Evolutionary conservation across 2,329 filamentous ascomycete species (phyloP), one percentile per base, ranked within the genome.

Genomic region (Leptographium radiaticola): DNA sequence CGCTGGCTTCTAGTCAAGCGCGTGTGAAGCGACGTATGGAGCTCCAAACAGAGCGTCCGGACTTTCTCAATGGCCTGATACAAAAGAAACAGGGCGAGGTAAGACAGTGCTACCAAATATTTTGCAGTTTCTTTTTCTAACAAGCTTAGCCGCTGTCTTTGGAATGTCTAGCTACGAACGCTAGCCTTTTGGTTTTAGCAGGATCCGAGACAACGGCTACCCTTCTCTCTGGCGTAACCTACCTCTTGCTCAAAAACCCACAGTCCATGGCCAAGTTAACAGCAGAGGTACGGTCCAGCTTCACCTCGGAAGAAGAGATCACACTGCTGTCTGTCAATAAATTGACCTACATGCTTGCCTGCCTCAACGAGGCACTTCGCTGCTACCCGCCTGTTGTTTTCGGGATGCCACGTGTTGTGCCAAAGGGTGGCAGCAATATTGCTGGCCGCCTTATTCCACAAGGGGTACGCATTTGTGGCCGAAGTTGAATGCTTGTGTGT

Each of bases 161-260:
- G 15, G 16, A 16, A 1, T 42, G 16, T 42, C 47, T 49, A 2
- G n/a, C 36, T 9, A 40, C 33, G 34, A 49, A 57, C 38, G 42
- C 50, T 25, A 53, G 51, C 20, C 16, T 42, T 4, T 13, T 58
- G 5, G 36, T 56, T 8, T 34, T 71, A 38, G 72, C 70, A 4
- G 72, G 72, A 16, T 72, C 70, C 42, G 74, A 76, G 57, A 76
- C 74, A 0, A 74, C 72, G 9, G 71, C 71, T 7, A 75, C 70
- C 6, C 68, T 71, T 66, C 4, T 63, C 18, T 46, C 63, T 6
- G 63, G 59, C 2, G 53, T 60, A 2, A 56, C 65, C 46, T 67
- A 61, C 55, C 62, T 65, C 31, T 59, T 67, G 31, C 52, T 53
- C 36, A 58, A 57, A 20, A 59, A 65, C 53, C 63, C 62, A 38